Base-by-base conservation (phyloP, 2,329 filamentous ascomycete species). In the Fusarium sp. region DNA sequence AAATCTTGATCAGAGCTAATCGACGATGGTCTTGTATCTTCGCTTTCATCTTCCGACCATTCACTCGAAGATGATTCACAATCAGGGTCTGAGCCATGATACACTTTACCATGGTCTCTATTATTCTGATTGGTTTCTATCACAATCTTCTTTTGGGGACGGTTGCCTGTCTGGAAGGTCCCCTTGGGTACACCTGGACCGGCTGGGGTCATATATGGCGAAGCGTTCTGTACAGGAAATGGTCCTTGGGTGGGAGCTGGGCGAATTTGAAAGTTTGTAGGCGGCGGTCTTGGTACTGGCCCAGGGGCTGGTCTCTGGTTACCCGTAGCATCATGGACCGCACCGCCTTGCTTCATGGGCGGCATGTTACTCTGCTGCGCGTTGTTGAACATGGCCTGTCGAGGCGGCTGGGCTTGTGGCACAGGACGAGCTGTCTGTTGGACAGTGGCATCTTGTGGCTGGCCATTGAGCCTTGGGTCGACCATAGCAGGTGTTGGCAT, bases 1-100 rank as follows among this genome's bases (percentile, higher is more conserved):
- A 32, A 53, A 28, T 40, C 53, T n/a, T 49, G 40, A 17, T 35
- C 49, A 28, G 67, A 69, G 35, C 51, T 52, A 51, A 69, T 40
- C 7, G 66, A 67, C 10, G 67, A 69, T 13, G 62, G 67, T 24
- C 32, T 51, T 50, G 67, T 69, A 30, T 45, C 66, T 39, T 64
- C 67, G 7, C 67, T 69, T 39, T 54, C 67, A 15, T 45, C 47
- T 19, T 46, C 67, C 15, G 67, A 69, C 46, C 46, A 64, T 19
- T 30, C 17, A 4, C 46, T 47, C 19, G 70, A 54, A 6, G 66
- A 70, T 33, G 15, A 24, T 19, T 33, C 49, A 20, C 62, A 67
- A n/a, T 58, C 70, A 19, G 46, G 53, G 28, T 62, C 58, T 17
- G 67, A 62, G 24, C n/a, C 41, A 37, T 44, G 30, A 44, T 57